Conservation (phyloP, 2,329 filamentous ascomycete genomes). For the Corynespora cassiicola region DNA sequence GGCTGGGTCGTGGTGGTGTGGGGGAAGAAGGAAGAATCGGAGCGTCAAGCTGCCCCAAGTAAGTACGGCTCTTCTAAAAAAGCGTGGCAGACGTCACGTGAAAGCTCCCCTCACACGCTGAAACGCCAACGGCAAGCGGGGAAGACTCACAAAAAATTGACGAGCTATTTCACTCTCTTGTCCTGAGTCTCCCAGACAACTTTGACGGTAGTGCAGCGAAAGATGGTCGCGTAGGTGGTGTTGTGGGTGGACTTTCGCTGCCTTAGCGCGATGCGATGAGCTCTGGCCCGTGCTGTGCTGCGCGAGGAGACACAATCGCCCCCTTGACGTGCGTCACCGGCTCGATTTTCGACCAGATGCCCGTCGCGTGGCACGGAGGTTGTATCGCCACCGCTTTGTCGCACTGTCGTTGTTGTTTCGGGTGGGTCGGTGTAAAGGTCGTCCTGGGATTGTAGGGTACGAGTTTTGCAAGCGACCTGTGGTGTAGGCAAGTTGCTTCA, state of each 20-base stretch:
- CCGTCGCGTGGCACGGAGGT: too few species aligned
- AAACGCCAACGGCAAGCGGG: too few species aligned
- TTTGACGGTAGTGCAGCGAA: constrained; percentile 28
- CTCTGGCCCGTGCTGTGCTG: constrained; percentile 29
- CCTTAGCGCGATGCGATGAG: constrained; percentile 31
- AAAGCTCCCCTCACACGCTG: constrained; percentile 11
- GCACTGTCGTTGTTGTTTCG: too few species aligned
- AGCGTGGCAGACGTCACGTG: constrained; percentile 21
- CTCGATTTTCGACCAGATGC: too few species aligned
- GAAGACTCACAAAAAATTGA: constrained; percentile 21
- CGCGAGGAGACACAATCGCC: constrained; percentile 23
- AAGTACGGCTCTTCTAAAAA: constrained; percentile 5
- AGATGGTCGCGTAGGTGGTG: constrained; percentile 23
- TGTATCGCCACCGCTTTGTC: too few species aligned
- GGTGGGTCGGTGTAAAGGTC: too few species aligned
- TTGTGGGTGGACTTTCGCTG: constrained; percentile 29
- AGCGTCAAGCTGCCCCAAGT: constrained; percentile 18
- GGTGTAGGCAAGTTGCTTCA: too few species aligned
- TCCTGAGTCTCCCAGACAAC: constrained; percentile 12
- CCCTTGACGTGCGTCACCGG: constrained; percentile 5
- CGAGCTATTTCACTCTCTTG: constrained; percentile 24
- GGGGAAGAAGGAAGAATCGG: constrained; percentile 29
- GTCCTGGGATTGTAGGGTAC: too few species aligned
- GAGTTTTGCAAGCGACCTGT: too few species aligned
- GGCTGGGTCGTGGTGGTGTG: constrained; percentile 36